phyloP scores from a whole-genome alignment of 2,329 filamentous ascomycete genomes.

The Corinectria fuckeliana region DNA sequence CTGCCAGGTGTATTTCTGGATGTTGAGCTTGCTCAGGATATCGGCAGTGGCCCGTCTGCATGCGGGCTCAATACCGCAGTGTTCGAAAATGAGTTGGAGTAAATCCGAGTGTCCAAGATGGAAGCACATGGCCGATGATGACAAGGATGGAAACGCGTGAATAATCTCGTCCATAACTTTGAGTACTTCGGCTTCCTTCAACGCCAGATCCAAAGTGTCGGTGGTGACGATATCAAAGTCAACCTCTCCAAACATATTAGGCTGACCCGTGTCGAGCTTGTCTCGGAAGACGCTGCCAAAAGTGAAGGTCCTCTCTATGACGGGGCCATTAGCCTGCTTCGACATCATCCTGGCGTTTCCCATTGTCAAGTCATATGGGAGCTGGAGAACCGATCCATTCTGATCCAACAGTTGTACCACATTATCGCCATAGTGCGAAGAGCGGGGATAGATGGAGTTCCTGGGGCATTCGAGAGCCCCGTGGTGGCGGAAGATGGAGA shows the following conservation, averaged over 20 bases:
- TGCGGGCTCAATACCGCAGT: slow-evolving; percentile 76
- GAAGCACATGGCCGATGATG: slow-evolving; percentile 79
- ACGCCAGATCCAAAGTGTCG: slow-evolving; percentile 78
- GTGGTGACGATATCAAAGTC: slow-evolving; percentile 96
- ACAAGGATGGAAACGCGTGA: slow-evolving; percentile 77
- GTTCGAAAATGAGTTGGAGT: slow-evolving; percentile 86
- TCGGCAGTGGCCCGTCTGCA: slow-evolving; percentile 79
- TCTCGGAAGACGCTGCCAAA: slow-evolving; percentile 91
- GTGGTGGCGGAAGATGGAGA: slow-evolving; percentile 83
- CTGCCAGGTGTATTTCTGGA: slow-evolving; percentile 79
- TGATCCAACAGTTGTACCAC: slow-evolving; percentile 82
- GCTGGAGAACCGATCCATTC: slow-evolving; percentile 85
- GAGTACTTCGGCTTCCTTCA: slow-evolving; percentile 92
- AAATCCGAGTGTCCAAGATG: slow-evolving; percentile 89
- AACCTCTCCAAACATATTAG: slow-evolving; percentile 83
- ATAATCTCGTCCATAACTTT: slow-evolving; percentile 95
- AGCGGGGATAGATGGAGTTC: slow-evolving; percentile 80
- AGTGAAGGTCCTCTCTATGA: slow-evolving; percentile 78
- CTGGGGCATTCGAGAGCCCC: slow-evolving; percentile 84
- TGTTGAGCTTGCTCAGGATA: slow-evolving; percentile 84
- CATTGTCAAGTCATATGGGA: slow-evolving; percentile 93
- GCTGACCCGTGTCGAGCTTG: slow-evolving; percentile 78
- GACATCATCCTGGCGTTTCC: slow-evolving; percentile 87
- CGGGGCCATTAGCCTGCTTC: slow-evolving; percentile 65
- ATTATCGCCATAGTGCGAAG: slow-evolving; percentile 75